Evolutionary conservation across 805 yeast species (phyloP).

Genomic region (Wickerhamiella brachini): DNA sequence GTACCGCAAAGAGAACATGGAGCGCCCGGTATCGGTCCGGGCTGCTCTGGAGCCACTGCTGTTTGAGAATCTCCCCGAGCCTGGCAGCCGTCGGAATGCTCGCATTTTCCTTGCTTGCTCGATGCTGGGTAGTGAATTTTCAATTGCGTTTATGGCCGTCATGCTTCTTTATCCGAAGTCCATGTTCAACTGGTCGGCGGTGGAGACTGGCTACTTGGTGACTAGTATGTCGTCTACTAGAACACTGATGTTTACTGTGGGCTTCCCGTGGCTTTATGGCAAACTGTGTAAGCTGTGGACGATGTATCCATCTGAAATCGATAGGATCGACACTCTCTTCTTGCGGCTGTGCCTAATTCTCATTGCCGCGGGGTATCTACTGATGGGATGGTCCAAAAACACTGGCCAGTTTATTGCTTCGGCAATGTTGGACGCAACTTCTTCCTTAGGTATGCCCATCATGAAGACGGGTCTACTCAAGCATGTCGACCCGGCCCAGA

Average conservation of each 20-base stretch:
- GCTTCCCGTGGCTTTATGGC: slow-evolving; percentile 17
- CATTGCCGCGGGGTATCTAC: slow-evolving; percentile 16
- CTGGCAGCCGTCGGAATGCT: slow-evolving; percentile 13
- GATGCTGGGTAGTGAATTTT: slow-evolving; percentile 13
- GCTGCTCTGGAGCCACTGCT: slow-evolving; percentile 7
- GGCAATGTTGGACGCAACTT: slow-evolving; percentile 19
- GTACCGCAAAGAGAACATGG: slow-evolving; percentile 11
- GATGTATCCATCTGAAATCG: slow-evolving; percentile 13
- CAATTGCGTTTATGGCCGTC: slow-evolving; percentile 10
- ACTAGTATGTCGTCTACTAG: slow-evolving; percentile 19
- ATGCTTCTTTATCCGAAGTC: slow-evolving; percentile 20
- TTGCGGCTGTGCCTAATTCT: slow-evolving; percentile 16
- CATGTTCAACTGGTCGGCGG: slow-evolving; percentile 22
- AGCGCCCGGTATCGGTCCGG: slow-evolving; percentile 2
- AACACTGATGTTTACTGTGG: slow-evolving; percentile 17
- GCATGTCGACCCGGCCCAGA: slow-evolving; percentile 17
- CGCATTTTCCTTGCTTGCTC: slow-evolving; percentile 13
- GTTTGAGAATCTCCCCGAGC: slow-evolving; percentile 12
- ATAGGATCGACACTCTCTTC: slow-evolving; percentile 14
- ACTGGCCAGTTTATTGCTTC: slow-evolving; percentile 15
- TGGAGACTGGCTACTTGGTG: slow-evolving; percentile 22
- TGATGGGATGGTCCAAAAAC: slow-evolving; percentile 15
- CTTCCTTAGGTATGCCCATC: slow-evolving; percentile 20
- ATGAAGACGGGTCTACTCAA: slow-evolving; percentile 21
- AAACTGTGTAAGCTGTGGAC: slow-evolving; percentile 10